These are phyloP conservation scores for Agrocybe praecox DNA, from an alignment of 768 basidiomycete species.

Conservation along the genomic window DNA sequence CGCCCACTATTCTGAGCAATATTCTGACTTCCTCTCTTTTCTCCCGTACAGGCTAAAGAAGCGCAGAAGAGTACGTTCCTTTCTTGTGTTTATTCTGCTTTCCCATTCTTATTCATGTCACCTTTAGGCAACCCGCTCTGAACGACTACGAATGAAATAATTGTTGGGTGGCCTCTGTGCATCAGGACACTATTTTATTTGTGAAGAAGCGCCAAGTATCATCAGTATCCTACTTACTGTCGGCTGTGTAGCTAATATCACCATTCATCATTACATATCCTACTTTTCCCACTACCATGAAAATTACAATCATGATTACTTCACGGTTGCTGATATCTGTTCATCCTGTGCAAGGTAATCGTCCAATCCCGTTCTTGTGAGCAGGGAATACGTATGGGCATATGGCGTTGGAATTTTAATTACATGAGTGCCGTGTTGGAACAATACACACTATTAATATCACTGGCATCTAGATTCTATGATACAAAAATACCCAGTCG, in stretches of 20 bases:
- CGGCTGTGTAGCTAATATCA: conserved; percentile 18
- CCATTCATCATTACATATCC: conserved; percentile 13
- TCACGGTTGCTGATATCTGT: not conserved
- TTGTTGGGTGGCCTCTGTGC: conserved; percentile 1
- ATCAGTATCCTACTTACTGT: conserved; percentile 5
- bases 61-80: conserved; percentile 75
- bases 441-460: not conserved
- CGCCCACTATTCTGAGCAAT: not conserved
- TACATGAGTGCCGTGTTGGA: not conserved
- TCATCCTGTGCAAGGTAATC: not conserved
- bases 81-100: not conserved
- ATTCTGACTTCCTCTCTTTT: conserved; percentile 1
- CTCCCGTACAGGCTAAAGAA: conserved; percentile 74
- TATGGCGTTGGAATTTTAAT: not conserved
- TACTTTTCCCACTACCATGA: not conserved
- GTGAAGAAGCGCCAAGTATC: conserved; percentile 12
- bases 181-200: conserved; percentile 8
- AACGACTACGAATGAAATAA: conserved; percentile 26
- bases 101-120: conserved; percentile 16
- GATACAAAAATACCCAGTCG: not conserved
- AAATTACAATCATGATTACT: not conserved
- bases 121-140: conserved; percentile 44
- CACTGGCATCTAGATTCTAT: not conserved
- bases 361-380: no score
- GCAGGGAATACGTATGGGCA: not conserved